Evolutionary conservation across 1,139 yeast genomes (phyloP), one percentile per base, ranked within the genome.

Genomic region (Candida sp.): DNA sequence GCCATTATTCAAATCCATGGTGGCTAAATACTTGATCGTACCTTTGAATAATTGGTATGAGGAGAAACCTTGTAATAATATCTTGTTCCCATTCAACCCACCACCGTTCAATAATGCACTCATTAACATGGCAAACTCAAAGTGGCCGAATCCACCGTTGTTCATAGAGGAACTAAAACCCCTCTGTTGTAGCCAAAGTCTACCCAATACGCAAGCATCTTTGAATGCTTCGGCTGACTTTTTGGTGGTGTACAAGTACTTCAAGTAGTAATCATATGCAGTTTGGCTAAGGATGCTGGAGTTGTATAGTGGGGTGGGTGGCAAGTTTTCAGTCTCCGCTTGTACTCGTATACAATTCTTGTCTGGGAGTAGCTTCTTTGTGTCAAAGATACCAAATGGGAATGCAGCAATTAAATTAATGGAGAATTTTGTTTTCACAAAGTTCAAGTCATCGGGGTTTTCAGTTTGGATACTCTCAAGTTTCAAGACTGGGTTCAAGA

Each of bases 11-110:
- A 93, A 70, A 63, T 90, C 94, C 75, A 86, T 85, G 3, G 90
- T 82, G 1, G 98, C 96, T 54, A 94, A 67, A 61, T 88, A 93
- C 60, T 86, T 85, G 48, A 94, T 78, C 2, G 91, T 84, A 63
- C 96, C 97, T 67, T 90, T 92, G 74, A 94, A 94, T 51, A 94
- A 73, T 70, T 94, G 99, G 66, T 92, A 94, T 28, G 96, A 88
- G 3, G 97, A 90, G 66, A 89, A 93, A 1, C 98, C 99, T 59
- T 86, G 87, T 44, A 92, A 69, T 52, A 94, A 75, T 32, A 91
- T 86, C 61, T 85, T 87, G 61, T 87, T 87, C 23, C 96, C 93
- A 57, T 78, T 80, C 8, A 75, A 68, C 47, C 96, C 96, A 60
- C 97, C 97, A 59, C 98, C 97, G 57, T 86, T 85, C 41, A 94